Percentiles rank a stretch among this genome's conserved stretches.
Conservation (phyloP, 73 alveolate species). For the Paramecium octaurelia region DNA sequence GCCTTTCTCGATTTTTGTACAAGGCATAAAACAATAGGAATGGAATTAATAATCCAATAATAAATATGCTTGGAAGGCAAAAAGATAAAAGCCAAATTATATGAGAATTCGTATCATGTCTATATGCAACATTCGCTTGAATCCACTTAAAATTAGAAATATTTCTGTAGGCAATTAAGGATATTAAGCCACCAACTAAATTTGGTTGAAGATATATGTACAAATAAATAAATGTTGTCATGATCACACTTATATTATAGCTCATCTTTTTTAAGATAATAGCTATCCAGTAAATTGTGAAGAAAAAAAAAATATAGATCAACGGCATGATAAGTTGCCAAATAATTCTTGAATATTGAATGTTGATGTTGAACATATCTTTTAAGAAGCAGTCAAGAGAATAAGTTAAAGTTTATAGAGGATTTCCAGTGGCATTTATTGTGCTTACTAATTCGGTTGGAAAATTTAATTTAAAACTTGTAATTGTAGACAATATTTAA, state of each 20-base stretch:
- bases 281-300: not conserved
- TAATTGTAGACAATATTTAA: not conserved
- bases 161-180: not conserved
- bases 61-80: constrained; percentile 11
- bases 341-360: not conserved
- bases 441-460: not conserved
- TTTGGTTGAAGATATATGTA: not conserved
- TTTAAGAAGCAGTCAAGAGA: constrained; percentile 32
- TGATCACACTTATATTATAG: not conserved
- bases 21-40: not conserved
- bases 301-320: not conserved
- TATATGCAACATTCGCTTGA: constrained; percentile 7
- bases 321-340: not conserved
- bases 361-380: not conserved
- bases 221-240: not conserved
- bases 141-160: not conserved
- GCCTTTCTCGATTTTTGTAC: not conserved
- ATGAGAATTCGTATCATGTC: not conserved
- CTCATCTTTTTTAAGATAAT: not conserved
- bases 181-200: not conserved
- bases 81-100: not conserved
- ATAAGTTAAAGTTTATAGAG: not conserved
- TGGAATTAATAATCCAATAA: not conserved
- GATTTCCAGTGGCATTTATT: not conserved
- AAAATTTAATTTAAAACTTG: not conserved